Evolutionary conservation across 768 basidiomycete species (phyloP).

Genomic region (Plicaturopsis crispa): DNA sequence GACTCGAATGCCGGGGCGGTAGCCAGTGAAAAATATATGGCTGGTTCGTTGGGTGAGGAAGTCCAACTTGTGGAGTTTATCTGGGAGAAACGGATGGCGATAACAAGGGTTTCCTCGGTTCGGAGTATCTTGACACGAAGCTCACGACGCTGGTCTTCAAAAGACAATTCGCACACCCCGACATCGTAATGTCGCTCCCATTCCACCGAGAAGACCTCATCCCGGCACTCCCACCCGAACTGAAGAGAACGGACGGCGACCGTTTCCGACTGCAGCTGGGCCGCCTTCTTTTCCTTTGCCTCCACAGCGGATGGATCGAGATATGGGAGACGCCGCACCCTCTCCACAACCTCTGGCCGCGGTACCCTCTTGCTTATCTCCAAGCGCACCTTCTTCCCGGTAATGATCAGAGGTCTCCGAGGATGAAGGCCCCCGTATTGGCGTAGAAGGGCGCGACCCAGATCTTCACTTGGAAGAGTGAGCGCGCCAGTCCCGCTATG

Average conservation of each 20-base stretch:
- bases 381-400: conserved; percentile 8
- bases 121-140: conserved; percentile 29
- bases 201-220: conserved; percentile 49
- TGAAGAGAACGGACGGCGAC: conserved; percentile 35
- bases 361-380: conserved; percentile 8
- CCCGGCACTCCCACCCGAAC: conserved; percentile 60
- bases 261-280: conserved; percentile 18
- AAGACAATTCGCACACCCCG: conserved; percentile 23
- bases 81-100: conserved; percentile 37
- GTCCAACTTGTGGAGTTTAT: conserved; percentile 35
- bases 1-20: conserved; percentile 33
- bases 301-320: conserved; percentile 29
- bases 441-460: conserved; percentile 34
- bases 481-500: conserved; percentile 39
- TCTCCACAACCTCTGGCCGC: conserved; percentile 25
- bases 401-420: not conserved
- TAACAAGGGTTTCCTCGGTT: conserved; percentile 18
- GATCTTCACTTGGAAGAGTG: conserved; percentile 34
- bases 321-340: conserved; percentile 26
- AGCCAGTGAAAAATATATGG: conserved; percentile 34
- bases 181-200: conserved; percentile 31
- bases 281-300: conserved; percentile 23
- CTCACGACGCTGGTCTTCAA: conserved; percentile 37
- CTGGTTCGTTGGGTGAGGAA: conserved; percentile 15
- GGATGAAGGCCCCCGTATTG: conserved; percentile 24